Percentiles rank a stretch among this genome's conserved stretches.
Conservation (phyloP, 176 grass and related monocot genomes). For the Juncus inflexus region DNA sequence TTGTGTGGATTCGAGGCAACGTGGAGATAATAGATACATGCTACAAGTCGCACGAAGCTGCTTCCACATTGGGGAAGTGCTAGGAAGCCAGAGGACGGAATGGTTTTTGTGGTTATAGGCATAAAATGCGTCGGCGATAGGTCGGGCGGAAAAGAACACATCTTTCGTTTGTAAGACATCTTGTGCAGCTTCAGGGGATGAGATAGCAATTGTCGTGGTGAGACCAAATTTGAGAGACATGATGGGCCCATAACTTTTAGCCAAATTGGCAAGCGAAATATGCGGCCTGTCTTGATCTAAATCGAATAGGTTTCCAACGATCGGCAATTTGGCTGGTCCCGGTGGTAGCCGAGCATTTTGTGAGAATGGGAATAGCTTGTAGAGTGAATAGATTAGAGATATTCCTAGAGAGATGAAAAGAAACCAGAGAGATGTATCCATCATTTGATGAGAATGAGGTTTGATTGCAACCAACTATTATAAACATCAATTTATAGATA, state of each 20-base stretch:
- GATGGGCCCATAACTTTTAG: constrained; percentile 13
- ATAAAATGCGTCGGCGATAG: background rate
- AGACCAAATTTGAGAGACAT: constrained; percentile 21
- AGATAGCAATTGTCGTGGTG: background rate
- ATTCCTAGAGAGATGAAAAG: background rate
- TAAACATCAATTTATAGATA: no score
- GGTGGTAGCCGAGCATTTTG: background rate
- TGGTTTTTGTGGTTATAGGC: background rate
- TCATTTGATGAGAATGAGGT: background rate
- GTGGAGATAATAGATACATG: background rate
- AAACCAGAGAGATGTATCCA: background rate
- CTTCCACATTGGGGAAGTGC: background rate
- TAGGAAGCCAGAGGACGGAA: background rate
- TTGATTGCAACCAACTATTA: no score
- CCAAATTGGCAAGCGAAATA: background rate
- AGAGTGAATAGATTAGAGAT: background rate
- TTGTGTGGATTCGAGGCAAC: background rate
- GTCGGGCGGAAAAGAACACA: background rate
- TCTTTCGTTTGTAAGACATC: constrained; percentile 9
- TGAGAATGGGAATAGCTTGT: background rate
- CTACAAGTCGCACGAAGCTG: background rate
- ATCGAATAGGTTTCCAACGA: background rate
- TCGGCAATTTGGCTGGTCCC: constrained; percentile 1
- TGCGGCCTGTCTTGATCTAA: background rate
- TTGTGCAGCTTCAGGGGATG: constrained; percentile 14